Base-by-base conservation (phyloP, 2,329 filamentous ascomycete genomes). In the Paecilomyces niveus region DNA sequence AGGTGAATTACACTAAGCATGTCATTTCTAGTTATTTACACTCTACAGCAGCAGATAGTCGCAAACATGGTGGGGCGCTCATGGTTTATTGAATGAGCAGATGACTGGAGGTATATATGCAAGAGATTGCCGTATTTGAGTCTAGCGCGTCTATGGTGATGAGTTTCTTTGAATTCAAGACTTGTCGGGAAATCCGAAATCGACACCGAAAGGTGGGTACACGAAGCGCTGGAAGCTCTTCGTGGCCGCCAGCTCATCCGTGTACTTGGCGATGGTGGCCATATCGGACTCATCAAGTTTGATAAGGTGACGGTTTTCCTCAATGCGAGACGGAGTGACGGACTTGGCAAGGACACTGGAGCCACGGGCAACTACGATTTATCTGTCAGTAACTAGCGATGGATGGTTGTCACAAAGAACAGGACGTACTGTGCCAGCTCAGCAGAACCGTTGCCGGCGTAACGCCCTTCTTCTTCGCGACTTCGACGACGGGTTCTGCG, bases 161-260 rank as follows among this genome's bases (percentile, higher is more conserved):
- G 24, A 52, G 13, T 26, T 21, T 9, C 10, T 24, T 52, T 2
- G 3, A 8, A 31, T 49, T 59, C 45, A 57, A 9, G 58, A 62
- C 80, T 87, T 87, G 70, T 89, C 87, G n/a, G 86, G 86, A 77
- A 89, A 89, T 1, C 87, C 87, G 70, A 90, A 87, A 67, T 87
- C 79, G 54, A 88, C 74, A 2, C 85, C 85, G 67, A 89, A 89
- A 0, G 85, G 82, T 63, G 87, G 87, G 71, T 86, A 89, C 33
- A 89, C 85, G 62, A 84, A 89, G 54, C 74, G 71, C 59, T 71
- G 67, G 61, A 72, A 67, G 52, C 65, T 63, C 50, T 73, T 72
- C 54, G 58, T 70, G 45, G 69, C 68, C 8, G 67, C 68, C 49
- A 72, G 61, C 13, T 70, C 65, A 15, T 74, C 67, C 0, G 68